Conservation (phyloP, 192 early-diverging fungal species). For the Backusella morwellensis region DNA sequence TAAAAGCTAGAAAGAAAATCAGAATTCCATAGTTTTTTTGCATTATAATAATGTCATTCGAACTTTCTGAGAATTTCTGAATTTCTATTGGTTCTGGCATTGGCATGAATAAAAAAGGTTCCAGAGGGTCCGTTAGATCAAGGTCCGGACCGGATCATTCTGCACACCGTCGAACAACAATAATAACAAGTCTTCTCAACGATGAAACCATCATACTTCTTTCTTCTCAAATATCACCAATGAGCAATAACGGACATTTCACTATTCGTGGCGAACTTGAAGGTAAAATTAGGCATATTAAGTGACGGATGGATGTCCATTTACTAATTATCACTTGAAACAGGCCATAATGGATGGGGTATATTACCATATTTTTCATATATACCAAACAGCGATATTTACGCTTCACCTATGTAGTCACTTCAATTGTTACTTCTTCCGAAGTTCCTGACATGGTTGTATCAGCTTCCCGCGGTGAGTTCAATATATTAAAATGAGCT, state of each 20-base stretch:
- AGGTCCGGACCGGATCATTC: neutral
- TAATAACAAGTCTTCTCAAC: neutral
- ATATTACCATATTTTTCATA: neutral
- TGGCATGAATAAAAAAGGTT: neutral
- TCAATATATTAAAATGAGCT: neutral
- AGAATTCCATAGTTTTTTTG: neutral
- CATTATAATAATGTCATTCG: neutral
- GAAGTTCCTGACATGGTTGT: conserved; percentile 95
- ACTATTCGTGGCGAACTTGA: conserved; percentile 25
- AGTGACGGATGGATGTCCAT: conserved; percentile 10
- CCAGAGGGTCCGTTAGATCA: neutral
- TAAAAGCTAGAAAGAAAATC: neutral
- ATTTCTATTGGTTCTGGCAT: neutral
- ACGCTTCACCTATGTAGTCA: conserved; percentile 53
- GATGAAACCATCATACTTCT: neutral
- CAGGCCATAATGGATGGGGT: conserved; percentile 38
- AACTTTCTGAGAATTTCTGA: neutral
- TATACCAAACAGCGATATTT: neutral
- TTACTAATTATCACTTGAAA: neutral
- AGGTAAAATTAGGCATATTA: conserved; percentile 10
- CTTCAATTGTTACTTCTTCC: conserved; percentile 91
- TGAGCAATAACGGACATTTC: conserved; percentile 21
- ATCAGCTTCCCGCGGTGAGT: conserved; percentile 90
- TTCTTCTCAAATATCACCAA: conserved; percentile 7
- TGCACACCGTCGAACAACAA: neutral